A percentile compares a stretch with the other conserved stretches of the same genome.
These are phyloP conservation scores for Penicillium atrosanguineum DNA, from an alignment of 495 filamentous ascomycete species.

Conservation along the genomic window DNA sequence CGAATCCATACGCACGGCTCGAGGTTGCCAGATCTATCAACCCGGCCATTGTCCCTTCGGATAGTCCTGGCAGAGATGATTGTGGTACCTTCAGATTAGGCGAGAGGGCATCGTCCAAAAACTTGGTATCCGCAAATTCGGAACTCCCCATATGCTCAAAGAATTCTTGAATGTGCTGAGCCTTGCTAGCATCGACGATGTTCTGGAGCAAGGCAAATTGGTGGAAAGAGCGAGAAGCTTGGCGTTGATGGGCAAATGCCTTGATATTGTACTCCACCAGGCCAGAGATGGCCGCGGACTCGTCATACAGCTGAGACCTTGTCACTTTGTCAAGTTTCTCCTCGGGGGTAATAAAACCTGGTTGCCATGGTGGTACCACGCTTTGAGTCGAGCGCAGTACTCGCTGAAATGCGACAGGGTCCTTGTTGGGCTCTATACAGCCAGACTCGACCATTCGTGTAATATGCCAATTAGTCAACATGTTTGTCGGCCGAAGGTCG, in stretches of 20 bases:
- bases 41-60: conserved; percentile 43
- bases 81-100: conserved; percentile 18
- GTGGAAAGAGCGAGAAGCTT: conserved; percentile 29
- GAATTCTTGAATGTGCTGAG: conserved; percentile 36
- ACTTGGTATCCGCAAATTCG: conserved; percentile 11
- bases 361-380: conserved; percentile 39
- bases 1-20: conserved; percentile 46
- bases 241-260: conserved; percentile 21
- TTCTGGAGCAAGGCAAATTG: conserved; percentile 36
- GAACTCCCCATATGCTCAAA: conserved; percentile 24
- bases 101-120: conserved; percentile 21
- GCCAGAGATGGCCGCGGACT: conserved; percentile 35
- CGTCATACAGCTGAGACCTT: conserved; percentile 35
- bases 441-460: conserved; percentile 52
- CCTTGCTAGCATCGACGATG: conserved; percentile 40
- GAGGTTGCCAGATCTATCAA: conserved; percentile 54
- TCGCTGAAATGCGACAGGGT: conserved; percentile 39
- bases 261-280: conserved; percentile 39
- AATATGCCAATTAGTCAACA: conserved; percentile 46
- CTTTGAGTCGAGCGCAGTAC: conserved; percentile 32
- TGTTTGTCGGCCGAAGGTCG: conserved; percentile 27
- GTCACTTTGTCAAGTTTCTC: conserved; percentile 21
- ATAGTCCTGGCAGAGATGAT: conserved; percentile 45
- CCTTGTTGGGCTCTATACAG: conserved; percentile 34
- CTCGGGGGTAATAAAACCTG: conserved; percentile 14